Base-by-base conservation (phyloP, 2,329 filamentous ascomycete species). In the Exophiala xenobiotica region DNA sequence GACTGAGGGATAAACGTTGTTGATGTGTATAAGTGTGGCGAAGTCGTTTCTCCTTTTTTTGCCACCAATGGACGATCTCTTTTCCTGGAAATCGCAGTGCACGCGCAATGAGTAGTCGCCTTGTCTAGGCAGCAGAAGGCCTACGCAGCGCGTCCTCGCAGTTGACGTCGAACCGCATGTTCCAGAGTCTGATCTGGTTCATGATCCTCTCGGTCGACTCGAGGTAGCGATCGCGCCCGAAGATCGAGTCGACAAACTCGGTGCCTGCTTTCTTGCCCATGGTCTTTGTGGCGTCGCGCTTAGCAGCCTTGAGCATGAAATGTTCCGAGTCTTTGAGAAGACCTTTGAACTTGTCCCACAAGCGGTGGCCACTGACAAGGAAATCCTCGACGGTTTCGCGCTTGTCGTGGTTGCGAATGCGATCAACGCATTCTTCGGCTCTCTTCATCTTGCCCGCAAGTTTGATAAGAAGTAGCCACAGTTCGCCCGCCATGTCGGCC, bases 221-320 rank as follows among this genome's bases (percentile, higher is more conserved):
- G 49, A 96, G 78, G 73, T 96, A 88, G 57, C 90, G 82, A 67
- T 97, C 92, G 57, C 87, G 85, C 60, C 91, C 92, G 64, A 97
- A 97, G 63, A 99, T 88, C 46, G 90, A 91, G 69, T 96, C 87
- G 65, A 99, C 92, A 65, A 99, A 97, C 75, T 96, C 91, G 62
- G 88, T 86, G 45, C 93, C 93, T 47, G 90, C 90, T 69, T 90
- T 92, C 77, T 90, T 91, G 67, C 91, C 92, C 71, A 97, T 88
- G 68, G 85, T 85, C 70, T 85, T 85, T 61, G 78, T 75, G 52
- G 72, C 78, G 71, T 88, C 80, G 56, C 74, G 81, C 78, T 90
- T 92, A 62, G 86, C 86, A 37, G 87, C 88, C 75, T 88, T 90
- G 76, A 93, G 87, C 93, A 99, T 99, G 68, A 88, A 95, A 42